Evolutionary conservation across 768 basidiomycete species (phyloP).

Genomic region (Mycena indigotica): DNA sequence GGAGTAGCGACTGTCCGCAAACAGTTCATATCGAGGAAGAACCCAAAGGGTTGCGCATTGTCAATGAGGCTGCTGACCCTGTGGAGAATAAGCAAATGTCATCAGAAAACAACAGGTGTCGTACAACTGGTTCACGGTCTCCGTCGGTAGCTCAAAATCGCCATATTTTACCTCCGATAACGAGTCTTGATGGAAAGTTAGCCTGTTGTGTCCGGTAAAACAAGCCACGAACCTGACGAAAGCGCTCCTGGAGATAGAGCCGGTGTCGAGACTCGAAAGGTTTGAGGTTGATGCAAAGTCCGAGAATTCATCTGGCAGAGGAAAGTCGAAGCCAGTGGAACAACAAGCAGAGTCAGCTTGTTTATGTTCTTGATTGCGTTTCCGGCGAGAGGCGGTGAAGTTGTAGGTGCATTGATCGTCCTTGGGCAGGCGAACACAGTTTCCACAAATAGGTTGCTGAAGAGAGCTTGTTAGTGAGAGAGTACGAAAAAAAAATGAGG

Average conservation of each 20-base stretch:
- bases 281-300: background rate
- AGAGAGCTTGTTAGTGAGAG: background rate
- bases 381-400: background rate
- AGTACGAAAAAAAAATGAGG: background rate
- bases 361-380: background rate
- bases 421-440: background rate
- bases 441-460: background rate
- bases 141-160: background rate
- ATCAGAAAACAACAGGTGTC: no score
- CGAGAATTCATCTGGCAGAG: background rate
- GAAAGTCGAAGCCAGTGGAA: background rate
- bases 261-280: background rate
- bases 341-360: background rate
- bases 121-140: background rate
- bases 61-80: background rate
- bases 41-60: background rate
- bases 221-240: background rate
- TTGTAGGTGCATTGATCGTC: background rate
- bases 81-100: no score
- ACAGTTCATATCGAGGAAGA: background rate
- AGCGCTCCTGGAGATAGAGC: background rate
- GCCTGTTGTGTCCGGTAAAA: background rate
- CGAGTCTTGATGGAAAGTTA: background rate
- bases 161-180: background rate
- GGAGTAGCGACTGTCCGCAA: background rate